Conservation (phyloP, 2,329 filamentous ascomycete species). For the Colletotrichum karsti region DNA sequence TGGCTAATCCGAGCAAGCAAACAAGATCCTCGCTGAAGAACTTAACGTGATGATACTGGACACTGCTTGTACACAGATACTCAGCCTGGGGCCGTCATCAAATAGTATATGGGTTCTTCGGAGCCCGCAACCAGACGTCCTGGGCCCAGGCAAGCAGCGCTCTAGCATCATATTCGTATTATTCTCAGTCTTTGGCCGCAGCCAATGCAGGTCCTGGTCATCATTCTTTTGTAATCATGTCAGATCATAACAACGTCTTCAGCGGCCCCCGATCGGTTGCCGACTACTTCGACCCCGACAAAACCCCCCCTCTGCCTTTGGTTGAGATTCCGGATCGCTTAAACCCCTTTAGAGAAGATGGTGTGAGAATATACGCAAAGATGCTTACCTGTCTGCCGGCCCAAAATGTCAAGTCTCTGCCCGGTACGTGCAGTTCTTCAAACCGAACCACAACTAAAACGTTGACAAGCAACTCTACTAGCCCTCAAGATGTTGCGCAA, state of each 20-base stretch:
- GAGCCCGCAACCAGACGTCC: too few species aligned
- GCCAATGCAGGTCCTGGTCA: too few species aligned
- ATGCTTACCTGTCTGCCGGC: conserved; percentile 70
- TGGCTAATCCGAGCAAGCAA: background rate
- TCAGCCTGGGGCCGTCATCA: too few species aligned
- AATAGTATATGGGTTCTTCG: too few species aligned
- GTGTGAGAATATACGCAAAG: conserved; percentile 70
- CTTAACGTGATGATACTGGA: too few species aligned
- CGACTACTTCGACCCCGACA: conserved; percentile 67
- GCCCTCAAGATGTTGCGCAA: conserved; percentile 9
- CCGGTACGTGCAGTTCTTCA: conserved; percentile 45
- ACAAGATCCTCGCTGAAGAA: background rate
- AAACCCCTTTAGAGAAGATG: conserved; percentile 64
- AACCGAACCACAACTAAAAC: background rate
- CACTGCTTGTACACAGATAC: too few species aligned
- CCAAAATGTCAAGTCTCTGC: conserved; percentile 70
- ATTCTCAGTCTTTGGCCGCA: too few species aligned
- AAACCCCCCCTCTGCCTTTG: conserved; percentile 63
- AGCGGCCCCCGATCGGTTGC: conserved; percentile 62
- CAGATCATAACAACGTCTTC: conserved; percentile 56
- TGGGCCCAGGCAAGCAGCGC: too few species aligned
- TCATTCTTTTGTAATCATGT: background rate
- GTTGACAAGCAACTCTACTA: background rate
- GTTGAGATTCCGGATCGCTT: conserved; percentile 66
- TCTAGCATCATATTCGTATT: too few species aligned